Percentiles rank a stretch among this genome's conserved stretches.
Evolutionary conservation across 345 rosid species (phyloP).

Genomic region (Lepidium sativum): DNA sequence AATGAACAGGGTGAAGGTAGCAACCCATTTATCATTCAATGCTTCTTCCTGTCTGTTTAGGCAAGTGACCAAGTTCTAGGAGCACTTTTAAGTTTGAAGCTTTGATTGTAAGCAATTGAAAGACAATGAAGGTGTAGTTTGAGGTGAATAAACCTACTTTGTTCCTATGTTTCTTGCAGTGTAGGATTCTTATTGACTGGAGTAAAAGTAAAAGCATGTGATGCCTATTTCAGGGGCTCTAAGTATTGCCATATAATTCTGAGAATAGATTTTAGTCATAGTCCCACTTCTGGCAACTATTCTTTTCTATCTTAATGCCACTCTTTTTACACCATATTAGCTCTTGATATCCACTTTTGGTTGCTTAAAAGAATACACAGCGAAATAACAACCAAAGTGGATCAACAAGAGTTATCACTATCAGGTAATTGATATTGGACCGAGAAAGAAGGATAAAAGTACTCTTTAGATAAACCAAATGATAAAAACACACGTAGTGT

Average conservation of each 20-base stretch:
- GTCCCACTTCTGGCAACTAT: constrained; percentile 21
- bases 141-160: constrained; percentile 5
- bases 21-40: not conserved
- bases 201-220: constrained; percentile 8
- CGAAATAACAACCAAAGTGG: constrained; percentile 10
- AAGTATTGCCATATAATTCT: constrained; percentile 6
- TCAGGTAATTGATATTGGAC: not conserved
- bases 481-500: not conserved
- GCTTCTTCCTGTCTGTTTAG: not conserved
- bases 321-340: not conserved
- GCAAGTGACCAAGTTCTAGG: not conserved
- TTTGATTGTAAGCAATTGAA: constrained; percentile 8
- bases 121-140: not conserved
- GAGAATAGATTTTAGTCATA: constrained; percentile 12
- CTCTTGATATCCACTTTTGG: constrained; percentile 18
- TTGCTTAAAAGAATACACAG: constrained; percentile 12
- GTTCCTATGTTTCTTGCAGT: not conserved
- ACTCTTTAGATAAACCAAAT: constrained; percentile 1
- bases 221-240: constrained; percentile 21
- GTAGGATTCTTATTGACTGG: constrained; percentile 23
- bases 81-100: not conserved
- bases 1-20: not conserved
- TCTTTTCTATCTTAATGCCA: constrained; percentile 17
- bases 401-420: constrained; percentile 9
- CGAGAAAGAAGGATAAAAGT: constrained; percentile 5